These are phyloP conservation scores for Aspergillus terreus DNA, from an alignment of 2,329 filamentous ascomycete genomes.

Conservation along the genomic window DNA sequence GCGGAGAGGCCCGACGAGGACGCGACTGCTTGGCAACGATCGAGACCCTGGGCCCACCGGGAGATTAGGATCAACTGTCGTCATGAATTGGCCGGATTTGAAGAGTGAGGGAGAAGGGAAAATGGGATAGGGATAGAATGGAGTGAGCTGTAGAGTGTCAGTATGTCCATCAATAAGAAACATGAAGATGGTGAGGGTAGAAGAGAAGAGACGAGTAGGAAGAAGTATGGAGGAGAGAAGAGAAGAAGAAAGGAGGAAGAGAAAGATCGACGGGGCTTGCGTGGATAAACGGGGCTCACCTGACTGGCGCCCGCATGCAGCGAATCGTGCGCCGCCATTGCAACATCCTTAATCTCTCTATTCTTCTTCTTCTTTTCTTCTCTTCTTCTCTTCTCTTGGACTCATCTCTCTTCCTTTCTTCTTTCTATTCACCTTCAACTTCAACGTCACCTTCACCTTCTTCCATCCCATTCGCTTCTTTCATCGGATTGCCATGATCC, in stretches of 20 bases:
- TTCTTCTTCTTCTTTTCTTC: constrained; percentile 3
- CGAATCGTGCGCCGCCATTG: neutral
- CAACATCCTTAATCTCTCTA: constrained; percentile 1
- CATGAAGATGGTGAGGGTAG: neutral
- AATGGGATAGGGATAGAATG: too few species aligned
- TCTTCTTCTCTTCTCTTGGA: neutral
- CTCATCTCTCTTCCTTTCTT: neutral
- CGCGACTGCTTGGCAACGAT: constrained; percentile 12
- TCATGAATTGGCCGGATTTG: too few species aligned
- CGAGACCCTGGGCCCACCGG: constrained; percentile 17
- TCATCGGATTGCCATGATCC: neutral
- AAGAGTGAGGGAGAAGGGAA: too few species aligned
- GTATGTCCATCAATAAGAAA: too few species aligned
- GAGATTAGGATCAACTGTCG: constrained; percentile 9
- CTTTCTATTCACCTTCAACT: neutral
- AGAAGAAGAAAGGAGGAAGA: neutral
- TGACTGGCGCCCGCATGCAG: constrained; percentile 10
- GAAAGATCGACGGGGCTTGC: constrained; percentile 21
- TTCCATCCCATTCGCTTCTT: constrained; percentile 2
- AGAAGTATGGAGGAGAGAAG: neutral
- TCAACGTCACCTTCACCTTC: neutral
- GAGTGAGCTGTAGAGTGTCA: too few species aligned
- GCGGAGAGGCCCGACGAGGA: neutral
- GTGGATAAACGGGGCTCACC: constrained; percentile 20
- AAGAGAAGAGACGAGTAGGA: neutral